Evolutionary conservation across 345 rosid species (phyloP), one percentile per base, ranked within the genome.

Genomic region (Litchi chinensis): DNA sequence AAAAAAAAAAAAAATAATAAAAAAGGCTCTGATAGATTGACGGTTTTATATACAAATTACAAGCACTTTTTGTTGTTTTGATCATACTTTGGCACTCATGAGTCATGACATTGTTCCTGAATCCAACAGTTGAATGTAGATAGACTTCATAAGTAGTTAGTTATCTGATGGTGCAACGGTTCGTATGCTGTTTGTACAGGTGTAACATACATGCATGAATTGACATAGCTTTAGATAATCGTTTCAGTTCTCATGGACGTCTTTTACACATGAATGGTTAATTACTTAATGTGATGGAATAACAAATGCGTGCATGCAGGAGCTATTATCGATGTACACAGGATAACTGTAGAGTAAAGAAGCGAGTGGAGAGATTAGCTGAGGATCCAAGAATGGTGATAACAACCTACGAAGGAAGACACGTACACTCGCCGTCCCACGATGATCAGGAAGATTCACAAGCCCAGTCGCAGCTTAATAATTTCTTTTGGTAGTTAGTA

Each of bases 331-430:
- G 98, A 15, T 96, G 99, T 68, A 96, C 99, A 21, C 92, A 96
- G 80, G 98, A 94, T 65, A 96, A 87, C 52, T 96, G 99, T 82
- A 84, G 92, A 6, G 99, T 96, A 63, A 96, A 96, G 93, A 96
- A 96, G 83, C 84, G 99, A 40, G 99, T 96, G 70, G 99, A 96
- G 85, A 88, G 99, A 89, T 84, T 96, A 84, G 98, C 98, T 0
- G 99, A 96, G 79, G 99, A 96, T 80, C 98, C 98, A 63, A 88
- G 98, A 82, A 96, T 96, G 99, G 99, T 96, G 52, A 96, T 96
- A 60, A 96, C 99, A 54, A 94, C 99, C 39, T 96, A 96, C 69
- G 99, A 96, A 84, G 99, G 99, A 43, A 87, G 99, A 71, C 99
- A 96, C 43, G 89, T 76, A 64, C 99, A 96, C 79, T 91, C 95